phyloP scores from a whole-genome alignment of 1,284 basidiomycete species.

The Irpex lacteus region DNA sequence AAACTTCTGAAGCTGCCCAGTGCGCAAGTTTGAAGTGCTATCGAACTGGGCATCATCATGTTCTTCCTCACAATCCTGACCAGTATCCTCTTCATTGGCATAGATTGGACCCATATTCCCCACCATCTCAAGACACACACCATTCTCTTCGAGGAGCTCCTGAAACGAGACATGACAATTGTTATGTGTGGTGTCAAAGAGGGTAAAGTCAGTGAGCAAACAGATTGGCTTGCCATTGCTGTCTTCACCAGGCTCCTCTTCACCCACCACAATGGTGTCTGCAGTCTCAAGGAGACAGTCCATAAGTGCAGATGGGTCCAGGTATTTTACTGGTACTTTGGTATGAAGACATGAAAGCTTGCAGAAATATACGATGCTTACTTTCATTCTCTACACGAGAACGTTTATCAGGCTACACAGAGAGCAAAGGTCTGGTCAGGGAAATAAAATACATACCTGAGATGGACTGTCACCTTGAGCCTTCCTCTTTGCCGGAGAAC shows the following conservation, averaged over 20 bases:
- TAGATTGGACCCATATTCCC: constrained; percentile 34
- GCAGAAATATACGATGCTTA: not conserved
- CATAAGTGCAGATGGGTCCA: not conserved
- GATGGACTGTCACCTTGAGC: not conserved
- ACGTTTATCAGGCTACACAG: not conserved
- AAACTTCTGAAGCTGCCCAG: constrained; percentile 26
- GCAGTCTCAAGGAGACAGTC: constrained; percentile 6
- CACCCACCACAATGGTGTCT: constrained; percentile 15
- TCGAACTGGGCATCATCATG: not conserved
- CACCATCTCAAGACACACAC: constrained; percentile 30
- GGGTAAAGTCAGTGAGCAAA: constrained; percentile 35
- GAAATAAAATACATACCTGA: not conserved
- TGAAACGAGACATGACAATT: constrained; percentile 30
- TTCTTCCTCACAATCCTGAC: constrained; percentile 29
- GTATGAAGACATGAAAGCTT: not conserved
- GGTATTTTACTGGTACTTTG: not conserved
- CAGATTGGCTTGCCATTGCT: constrained; percentile 31
- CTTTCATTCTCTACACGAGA: not conserved
- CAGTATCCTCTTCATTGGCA: constrained; percentile 41
- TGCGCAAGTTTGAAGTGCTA: not conserved
- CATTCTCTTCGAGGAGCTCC: constrained; percentile 23
- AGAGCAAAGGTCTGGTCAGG: not conserved
- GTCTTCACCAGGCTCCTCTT: constrained; percentile 10
- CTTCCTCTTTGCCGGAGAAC: not conserved
- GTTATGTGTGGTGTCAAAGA: constrained; percentile 34